phyloP scores from a whole-genome alignment of 2,329 filamentous ascomycete species.

The Pyrenophora tritici-repentis region DNA sequence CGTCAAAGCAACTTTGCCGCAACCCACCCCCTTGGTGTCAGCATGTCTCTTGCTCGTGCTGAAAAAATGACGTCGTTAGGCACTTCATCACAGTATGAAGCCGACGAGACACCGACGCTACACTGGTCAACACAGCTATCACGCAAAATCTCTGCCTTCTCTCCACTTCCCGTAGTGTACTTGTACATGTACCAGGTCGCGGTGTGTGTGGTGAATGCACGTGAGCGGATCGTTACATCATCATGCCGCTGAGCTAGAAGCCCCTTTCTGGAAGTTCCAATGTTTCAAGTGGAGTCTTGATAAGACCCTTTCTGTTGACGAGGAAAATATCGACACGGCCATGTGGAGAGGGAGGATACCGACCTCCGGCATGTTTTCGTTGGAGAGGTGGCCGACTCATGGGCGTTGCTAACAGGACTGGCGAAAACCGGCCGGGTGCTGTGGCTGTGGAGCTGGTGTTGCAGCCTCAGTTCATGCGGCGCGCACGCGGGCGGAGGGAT shows the following conservation, averaged over 20 bases:
- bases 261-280: neutral
- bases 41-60: neutral
- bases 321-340: constrained; percentile 5
- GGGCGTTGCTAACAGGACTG: neutral
- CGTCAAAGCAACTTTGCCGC: constrained; percentile 11
- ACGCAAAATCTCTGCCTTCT: constrained; percentile 8
- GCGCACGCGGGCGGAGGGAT: neutral
- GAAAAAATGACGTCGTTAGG: constrained; percentile 6
- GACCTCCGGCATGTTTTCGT: constrained; percentile 9
- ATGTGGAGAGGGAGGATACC: neutral
- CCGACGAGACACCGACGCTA: constrained; percentile 1
- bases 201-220: neutral
- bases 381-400: constrained; percentile 1
- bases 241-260: constrained; percentile 9
- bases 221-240: constrained; percentile 10
- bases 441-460: constrained; percentile 15
- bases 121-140: neutral
- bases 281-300: neutral
- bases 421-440: constrained; percentile 16
- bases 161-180: constrained; percentile 3
- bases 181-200: neutral
- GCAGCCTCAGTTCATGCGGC: constrained; percentile 10
- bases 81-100: neutral
- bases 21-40: neutral
- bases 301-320: neutral